Base-by-base conservation (phyloP, 1,284 basidiomycete genomes). In the Veloboletus limbatus region DNA sequence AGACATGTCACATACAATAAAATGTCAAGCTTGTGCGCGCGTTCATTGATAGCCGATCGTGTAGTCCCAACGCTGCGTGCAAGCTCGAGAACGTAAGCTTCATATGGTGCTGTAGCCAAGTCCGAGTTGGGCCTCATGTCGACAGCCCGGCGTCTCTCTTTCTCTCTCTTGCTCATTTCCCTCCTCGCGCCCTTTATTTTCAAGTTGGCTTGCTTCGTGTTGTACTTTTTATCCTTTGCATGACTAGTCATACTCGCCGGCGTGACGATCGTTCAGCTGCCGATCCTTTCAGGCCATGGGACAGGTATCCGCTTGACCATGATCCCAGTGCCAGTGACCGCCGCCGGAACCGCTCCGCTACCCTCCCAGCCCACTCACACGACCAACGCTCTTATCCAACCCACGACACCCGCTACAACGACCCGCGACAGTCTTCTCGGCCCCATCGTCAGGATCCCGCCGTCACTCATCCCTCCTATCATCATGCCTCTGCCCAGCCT, bases 41-140 rank as follows among this genome's bases (percentile, higher is more conserved):
- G n/a, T n/a, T n/a, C n/a, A n/a, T n/a, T n/a, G n/a, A n/a, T n/a
- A n/a, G n/a, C n/a, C n/a, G n/a, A n/a, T n/a, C n/a, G n/a, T n/a
- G n/a, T n/a, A n/a, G n/a, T n/a, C n/a, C n/a, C n/a, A n/a, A n/a
- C n/a, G n/a, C n/a, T n/a, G n/a, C n/a, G n/a, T n/a, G n/a, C 9
- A 25, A 5, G 3, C 24, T 24, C 44, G 27, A 52, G 48, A 52
- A 64, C 64, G 60, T 66, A 62, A 62, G 58, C 40, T 47, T 57
- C n/a, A n/a, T n/a, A n/a, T n/a, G 38, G 32, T 43, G n/a, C 13
- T 27, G 36, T 17, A n/a, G n/a, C n/a, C n/a, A n/a, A n/a, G n/a
- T n/a, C n/a, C n/a, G n/a, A n/a, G n/a, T 4, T 37, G 40, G 45
- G 75, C 76, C 76, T 77, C 76, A 76, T 77, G 75, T 77, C 68